Conservation (phyloP, 495 filamentous ascomycete species). For the Elasticomyces elasticus region DNA sequence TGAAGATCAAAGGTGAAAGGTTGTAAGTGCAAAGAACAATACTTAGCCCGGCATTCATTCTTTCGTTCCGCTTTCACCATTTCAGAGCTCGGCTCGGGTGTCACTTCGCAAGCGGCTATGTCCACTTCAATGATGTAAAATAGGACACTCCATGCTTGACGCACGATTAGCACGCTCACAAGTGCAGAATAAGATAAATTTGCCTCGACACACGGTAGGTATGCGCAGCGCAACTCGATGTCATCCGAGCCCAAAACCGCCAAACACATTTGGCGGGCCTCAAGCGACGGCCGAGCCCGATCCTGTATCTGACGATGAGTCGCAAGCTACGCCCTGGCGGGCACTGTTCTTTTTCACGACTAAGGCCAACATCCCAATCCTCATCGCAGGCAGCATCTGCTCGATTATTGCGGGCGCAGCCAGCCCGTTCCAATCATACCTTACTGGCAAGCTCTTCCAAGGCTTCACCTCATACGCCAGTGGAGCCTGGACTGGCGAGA, state of each 20-base stretch:
- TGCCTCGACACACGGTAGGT: not conserved
- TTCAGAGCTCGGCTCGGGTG: not conserved
- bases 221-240: not conserved
- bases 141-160: too few relatives aligned
- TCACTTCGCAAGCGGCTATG: slow-evolving; percentile 1
- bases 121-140: too few relatives aligned
- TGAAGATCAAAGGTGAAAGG: not conserved
- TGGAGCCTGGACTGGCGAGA: slow-evolving; percentile 38
- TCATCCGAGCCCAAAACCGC: not conserved
- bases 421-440: slow-evolving; percentile 54
- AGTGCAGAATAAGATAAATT: not conserved
- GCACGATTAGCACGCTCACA: not conserved
- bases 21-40: slow-evolving; percentile 12
- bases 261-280: not conserved
- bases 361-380: slow-evolving; percentile 45
- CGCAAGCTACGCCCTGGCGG: slow-evolving; percentile 25
- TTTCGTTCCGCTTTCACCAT: slow-evolving; percentile 6
- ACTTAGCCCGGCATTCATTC: slow-evolving; percentile 3
- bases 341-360: slow-evolving; percentile 66
- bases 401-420: slow-evolving; percentile 53
- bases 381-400: slow-evolving; percentile 43
- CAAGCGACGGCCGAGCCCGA: not conserved
- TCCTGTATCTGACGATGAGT: not conserved
- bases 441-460: slow-evolving; percentile 70
- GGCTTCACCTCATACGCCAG: slow-evolving; percentile 56